Evolutionary conservation across 2,329 filamentous ascomycete species (phyloP).

Genomic region (Paraphaeosphaeria minitans): DNA sequence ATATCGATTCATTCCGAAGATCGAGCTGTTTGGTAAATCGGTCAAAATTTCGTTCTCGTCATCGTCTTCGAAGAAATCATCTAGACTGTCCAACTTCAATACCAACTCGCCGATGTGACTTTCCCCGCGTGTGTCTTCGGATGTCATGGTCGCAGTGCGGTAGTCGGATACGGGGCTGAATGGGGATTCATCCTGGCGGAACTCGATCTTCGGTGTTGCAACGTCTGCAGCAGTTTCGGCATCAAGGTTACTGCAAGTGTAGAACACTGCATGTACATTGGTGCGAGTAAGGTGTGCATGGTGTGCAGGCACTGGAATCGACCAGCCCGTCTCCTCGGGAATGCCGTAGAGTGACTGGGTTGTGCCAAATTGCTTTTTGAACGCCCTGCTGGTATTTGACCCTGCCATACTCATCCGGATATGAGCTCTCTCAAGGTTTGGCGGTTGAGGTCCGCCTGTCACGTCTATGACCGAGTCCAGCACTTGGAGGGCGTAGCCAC

Average conservation of each 20-base stretch:
- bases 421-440: constrained; percentile 82
- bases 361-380: constrained; percentile 92
- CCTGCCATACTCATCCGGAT: constrained; percentile 98
- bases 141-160: constrained; percentile 89
- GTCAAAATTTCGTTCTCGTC: constrained; percentile 45
- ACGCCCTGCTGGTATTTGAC: constrained; percentile 75
- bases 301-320: constrained; percentile 87
- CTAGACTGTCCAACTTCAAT: constrained; percentile 59
- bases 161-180: constrained; percentile 72
- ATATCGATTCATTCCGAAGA: constrained; percentile 33
- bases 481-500: constrained; percentile 88
- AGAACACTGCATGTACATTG: constrained; percentile 96
- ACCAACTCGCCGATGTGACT: constrained; percentile 82
- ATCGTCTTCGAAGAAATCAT: constrained; percentile 60
- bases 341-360: constrained; percentile 96
- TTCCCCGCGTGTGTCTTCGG: constrained; percentile 76
- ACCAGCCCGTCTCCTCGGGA: constrained; percentile 94
- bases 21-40: constrained; percentile 40
- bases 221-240: constrained; percentile 60
- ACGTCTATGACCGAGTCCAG: constrained; percentile 95
- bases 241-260: constrained; percentile 73
- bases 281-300: constrained; percentile 84
- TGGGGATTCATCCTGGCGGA: constrained; percentile 86
- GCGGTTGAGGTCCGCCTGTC: constrained; percentile 72
- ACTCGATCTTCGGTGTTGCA: constrained; percentile 85